Evolutionary conservation across 305 asterid species (phyloP).

Genomic region (Solanum hybrid): DNA sequence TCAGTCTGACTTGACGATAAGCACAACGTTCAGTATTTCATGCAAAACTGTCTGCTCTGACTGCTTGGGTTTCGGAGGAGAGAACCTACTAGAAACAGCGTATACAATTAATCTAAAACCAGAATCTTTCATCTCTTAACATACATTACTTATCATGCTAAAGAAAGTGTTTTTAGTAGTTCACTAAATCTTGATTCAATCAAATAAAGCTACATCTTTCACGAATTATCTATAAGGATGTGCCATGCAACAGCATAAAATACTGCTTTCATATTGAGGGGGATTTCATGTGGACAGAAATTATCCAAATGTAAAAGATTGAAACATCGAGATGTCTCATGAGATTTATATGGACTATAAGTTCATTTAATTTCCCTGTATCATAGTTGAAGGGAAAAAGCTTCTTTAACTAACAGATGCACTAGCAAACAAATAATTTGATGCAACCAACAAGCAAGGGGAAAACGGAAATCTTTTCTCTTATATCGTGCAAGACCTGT

Average conservation of each 20-base stretch:
- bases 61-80: not conserved
- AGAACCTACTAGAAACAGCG: not conserved
- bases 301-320: not conserved
- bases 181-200: not conserved
- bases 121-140: not conserved
- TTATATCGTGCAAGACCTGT: not conserved
- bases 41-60: not conserved
- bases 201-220: not conserved
- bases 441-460: not conserved
- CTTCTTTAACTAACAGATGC: not conserved
- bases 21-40: not conserved
- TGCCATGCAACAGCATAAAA: not conserved
- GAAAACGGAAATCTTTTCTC: not conserved
- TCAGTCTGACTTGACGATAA: not conserved
- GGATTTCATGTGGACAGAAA: not conserved
- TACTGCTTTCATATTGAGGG: not conserved
- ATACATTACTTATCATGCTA: not conserved
- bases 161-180: not conserved
- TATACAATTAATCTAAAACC: not conserved
- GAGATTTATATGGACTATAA: not conserved
- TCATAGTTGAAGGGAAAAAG: not conserved
- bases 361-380: not conserved
- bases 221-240: not conserved
- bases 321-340: not conserved
- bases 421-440: not conserved